These are phyloP conservation scores for Blechomonas ayalai DNA, from an alignment of 208 protist species.

Conservation along the genomic window DNA sequence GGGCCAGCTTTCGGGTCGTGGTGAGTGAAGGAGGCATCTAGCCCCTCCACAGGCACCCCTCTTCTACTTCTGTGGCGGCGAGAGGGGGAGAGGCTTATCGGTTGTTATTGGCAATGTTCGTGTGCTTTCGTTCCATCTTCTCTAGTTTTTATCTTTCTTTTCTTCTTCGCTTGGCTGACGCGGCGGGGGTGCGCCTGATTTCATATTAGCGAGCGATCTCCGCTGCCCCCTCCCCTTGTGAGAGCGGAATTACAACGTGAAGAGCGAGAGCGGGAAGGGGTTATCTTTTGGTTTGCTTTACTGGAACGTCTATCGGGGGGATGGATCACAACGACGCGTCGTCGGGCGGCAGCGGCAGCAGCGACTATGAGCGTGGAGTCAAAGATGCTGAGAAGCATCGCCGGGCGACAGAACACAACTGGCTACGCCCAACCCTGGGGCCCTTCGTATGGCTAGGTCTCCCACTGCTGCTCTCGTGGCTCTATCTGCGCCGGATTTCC, in stretches of 20 bases:
- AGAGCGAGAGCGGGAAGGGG: background rate
- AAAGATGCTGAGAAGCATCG: slow-evolving; percentile 65
- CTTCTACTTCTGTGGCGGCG: too few relatives aligned
- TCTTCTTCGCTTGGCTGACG: too few relatives aligned
- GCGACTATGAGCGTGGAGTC: slow-evolving; percentile 58
- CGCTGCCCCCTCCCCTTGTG: too few relatives aligned
- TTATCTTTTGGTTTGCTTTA: background rate
- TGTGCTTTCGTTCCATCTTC: too few relatives aligned
- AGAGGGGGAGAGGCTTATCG: too few relatives aligned
- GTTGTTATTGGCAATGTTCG: too few relatives aligned
- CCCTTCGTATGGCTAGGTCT: slow-evolving; percentile 74
- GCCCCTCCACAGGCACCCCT: too few relatives aligned
- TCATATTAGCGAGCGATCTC: too few relatives aligned
- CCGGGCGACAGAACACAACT: slow-evolving; percentile 70
- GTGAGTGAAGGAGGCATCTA: too few relatives aligned
- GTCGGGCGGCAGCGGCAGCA: slow-evolving; percentile 2
- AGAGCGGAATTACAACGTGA: slow-evolving; percentile 1
- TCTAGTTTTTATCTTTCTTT: too few relatives aligned
- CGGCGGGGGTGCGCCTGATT: too few relatives aligned
- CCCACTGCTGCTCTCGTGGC: slow-evolving; percentile 41
- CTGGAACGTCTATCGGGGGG: background rate
- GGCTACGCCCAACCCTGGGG: slow-evolving; percentile 62
- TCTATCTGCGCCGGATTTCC: slow-evolving; percentile 47
- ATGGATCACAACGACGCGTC: background rate
- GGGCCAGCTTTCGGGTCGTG: too few relatives aligned